Conservation (phyloP, 306 rosid species). For the Fragaria ananassa region DNA sequence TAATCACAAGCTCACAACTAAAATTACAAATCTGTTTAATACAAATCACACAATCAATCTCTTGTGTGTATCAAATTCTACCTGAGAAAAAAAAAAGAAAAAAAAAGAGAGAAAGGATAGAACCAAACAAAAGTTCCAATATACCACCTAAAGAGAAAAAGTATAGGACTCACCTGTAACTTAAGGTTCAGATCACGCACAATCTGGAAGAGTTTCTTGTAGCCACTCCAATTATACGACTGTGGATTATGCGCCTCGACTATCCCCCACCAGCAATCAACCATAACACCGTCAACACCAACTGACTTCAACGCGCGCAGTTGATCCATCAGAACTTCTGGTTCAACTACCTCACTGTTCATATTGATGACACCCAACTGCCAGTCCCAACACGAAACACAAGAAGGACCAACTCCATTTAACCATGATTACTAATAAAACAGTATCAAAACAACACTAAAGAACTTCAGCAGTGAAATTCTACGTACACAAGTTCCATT, state of each 20-base stretch:
- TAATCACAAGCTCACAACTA: not conserved
- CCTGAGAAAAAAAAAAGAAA: not conserved
- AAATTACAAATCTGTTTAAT: not conserved
- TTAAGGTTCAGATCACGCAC: conserved; percentile 65
- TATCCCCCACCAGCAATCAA: conserved; percentile 95
- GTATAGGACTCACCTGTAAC: conserved; percentile 57
- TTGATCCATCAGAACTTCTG: conserved; percentile 59
- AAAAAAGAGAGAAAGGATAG: no score
- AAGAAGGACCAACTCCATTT: conserved; percentile 5
- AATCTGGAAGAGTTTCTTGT: conserved; percentile 77
- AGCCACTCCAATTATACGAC: conserved; percentile 76
- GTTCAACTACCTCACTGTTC: conserved; percentile 72
- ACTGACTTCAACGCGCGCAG: conserved; percentile 60
- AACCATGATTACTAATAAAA: not conserved
- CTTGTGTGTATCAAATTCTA: not conserved
- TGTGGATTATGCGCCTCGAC: conserved; percentile 79
- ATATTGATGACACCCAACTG: conserved; percentile 70
- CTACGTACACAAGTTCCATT: no score
- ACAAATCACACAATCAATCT: not conserved
- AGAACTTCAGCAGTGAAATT: not conserved
- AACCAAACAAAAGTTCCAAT: not conserved
- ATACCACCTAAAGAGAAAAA: not conserved
- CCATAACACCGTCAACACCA: conserved; percentile 75
- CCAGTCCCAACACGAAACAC: conserved; percentile 27
- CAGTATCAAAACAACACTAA: conserved; percentile 9